These are phyloP conservation scores for Saksenaea oblongispora DNA, from an alignment of 371 early-diverging fungal species.

Conservation along the genomic window DNA sequence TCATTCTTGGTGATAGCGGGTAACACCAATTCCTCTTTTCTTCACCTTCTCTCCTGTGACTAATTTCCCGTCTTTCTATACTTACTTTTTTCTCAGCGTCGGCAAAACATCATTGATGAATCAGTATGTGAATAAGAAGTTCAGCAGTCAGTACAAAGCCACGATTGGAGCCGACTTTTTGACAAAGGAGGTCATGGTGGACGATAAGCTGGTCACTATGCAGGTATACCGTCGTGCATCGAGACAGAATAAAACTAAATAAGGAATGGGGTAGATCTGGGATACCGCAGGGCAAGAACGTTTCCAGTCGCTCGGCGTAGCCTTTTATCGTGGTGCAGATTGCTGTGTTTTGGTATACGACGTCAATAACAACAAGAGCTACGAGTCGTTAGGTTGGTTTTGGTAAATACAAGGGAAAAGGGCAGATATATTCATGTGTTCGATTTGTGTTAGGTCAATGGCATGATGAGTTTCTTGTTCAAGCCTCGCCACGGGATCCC, in stretches of 20 bases:
- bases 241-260: not conserved
- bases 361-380: slow-evolving; percentile 93
- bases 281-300: slow-evolving; percentile 97
- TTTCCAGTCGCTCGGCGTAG: slow-evolving; percentile 97
- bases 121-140: slow-evolving; percentile 98
- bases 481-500: slow-evolving; percentile 92
- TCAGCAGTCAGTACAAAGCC: slow-evolving; percentile 98
- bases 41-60: not conserved
- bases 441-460: slow-evolving; percentile 60
- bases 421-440: not conserved
- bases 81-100: slow-evolving; percentile 53
- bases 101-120: slow-evolving; percentile 98
- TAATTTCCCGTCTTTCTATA: not conserved
- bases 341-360: slow-evolving; percentile 98
- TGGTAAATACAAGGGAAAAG: not conserved
- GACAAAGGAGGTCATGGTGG: slow-evolving; percentile 96
- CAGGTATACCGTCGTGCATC: slow-evolving; percentile 61
- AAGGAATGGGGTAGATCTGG: slow-evolving; percentile 67
- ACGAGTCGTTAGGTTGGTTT: slow-evolving; percentile 86
- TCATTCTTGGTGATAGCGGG: slow-evolving; percentile 93
- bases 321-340: slow-evolving; percentile 99
- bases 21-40: slow-evolving; percentile 31
- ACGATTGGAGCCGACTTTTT: slow-evolving; percentile 99
- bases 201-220: slow-evolving; percentile 87
- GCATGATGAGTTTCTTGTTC: slow-evolving; percentile 97